phyloP scores from a whole-genome alignment of 2,329 filamentous ascomycete species.

The Sporothrix variecibatus region DNA sequence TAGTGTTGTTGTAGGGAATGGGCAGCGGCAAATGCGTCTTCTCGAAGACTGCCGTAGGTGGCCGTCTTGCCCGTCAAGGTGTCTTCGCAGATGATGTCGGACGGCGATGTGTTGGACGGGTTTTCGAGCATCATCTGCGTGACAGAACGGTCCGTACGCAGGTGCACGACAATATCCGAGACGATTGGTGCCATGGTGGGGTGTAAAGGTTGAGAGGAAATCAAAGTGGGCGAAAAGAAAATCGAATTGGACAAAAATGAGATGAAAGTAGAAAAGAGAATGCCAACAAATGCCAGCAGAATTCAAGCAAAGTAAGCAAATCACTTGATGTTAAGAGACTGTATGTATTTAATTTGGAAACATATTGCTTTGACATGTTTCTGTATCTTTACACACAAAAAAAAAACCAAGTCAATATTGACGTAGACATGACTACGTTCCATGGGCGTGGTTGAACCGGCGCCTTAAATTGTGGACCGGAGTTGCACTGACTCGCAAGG shows the following conservation, averaged over 20 bases:
- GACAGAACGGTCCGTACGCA: constrained; percentile 5
- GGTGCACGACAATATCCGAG: not conserved
- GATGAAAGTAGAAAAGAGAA: not conserved
- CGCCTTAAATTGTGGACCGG: too few species aligned
- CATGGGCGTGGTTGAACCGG: too few species aligned
- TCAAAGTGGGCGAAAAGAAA: not conserved
- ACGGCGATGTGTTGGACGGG: not conserved
- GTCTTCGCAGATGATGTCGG: constrained; percentile 2
- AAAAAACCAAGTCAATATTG: not conserved
- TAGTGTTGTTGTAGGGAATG: not conserved
- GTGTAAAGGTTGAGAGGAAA: not conserved
- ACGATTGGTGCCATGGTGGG: not conserved
- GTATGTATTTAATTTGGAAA: too few species aligned
- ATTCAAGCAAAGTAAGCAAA: too few species aligned
- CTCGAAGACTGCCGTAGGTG: not conserved
- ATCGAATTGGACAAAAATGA: not conserved
- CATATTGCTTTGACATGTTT: too few species aligned
- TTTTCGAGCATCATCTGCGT: constrained; percentile 14
- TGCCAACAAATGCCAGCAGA: too few species aligned
- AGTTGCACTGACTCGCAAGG: too few species aligned
- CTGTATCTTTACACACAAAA: too few species aligned
- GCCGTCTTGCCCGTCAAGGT: not conserved
- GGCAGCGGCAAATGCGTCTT: not conserved
- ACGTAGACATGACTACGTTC: not conserved
- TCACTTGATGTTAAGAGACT: too few species aligned